These are phyloP conservation scores for Dissophora globulifera DNA, from an alignment of 192 early-diverging fungal genomes.

Conservation along the genomic window DNA sequence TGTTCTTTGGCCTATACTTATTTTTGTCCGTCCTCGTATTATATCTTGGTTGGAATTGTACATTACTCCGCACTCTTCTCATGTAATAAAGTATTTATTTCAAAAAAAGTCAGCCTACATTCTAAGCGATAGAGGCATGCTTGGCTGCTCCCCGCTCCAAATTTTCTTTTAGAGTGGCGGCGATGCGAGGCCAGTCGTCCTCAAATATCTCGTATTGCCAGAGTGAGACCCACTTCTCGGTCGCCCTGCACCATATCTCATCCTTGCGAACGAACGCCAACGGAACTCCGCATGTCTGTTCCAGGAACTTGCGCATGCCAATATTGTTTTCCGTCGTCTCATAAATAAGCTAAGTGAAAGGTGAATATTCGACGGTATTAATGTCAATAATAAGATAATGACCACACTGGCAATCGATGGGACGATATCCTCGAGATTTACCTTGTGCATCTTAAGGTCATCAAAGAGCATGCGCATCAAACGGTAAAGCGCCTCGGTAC, in stretches of 20 bases:
- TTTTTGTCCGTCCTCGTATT: slow-evolving; percentile 6
- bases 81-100: neutral
- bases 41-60: slow-evolving; percentile 6
- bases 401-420: neutral
- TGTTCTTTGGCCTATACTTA: slow-evolving; percentile 8
- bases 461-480: slow-evolving; percentile 47
- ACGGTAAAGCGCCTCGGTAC: slow-evolving; percentile 44
- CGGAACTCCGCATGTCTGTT: slow-evolving; percentile 21
- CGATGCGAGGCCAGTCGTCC: slow-evolving; percentile 49
- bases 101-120: neutral
- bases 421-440: slow-evolving; percentile 1
- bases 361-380: too few relatives aligned
- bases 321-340: slow-evolving; percentile 43
- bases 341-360: slow-evolving; percentile 40
- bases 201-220: slow-evolving; percentile 47
- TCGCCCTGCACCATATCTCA: slow-evolving; percentile 23
- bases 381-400: too few relatives aligned
- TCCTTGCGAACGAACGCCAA: slow-evolving; percentile 32
- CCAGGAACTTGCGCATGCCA: slow-evolving; percentile 44
- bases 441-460: slow-evolving; percentile 51
- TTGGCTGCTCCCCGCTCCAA: slow-evolving; percentile 31
- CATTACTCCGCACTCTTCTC: neutral
- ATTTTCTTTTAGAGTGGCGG: slow-evolving; percentile 14
- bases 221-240: slow-evolving; percentile 32
- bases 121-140: slow-evolving; percentile 10